These are phyloP conservation scores for Fusarium scirpi DNA, from an alignment of 2,329 filamentous ascomycete genomes.

Conservation along the genomic window DNA sequence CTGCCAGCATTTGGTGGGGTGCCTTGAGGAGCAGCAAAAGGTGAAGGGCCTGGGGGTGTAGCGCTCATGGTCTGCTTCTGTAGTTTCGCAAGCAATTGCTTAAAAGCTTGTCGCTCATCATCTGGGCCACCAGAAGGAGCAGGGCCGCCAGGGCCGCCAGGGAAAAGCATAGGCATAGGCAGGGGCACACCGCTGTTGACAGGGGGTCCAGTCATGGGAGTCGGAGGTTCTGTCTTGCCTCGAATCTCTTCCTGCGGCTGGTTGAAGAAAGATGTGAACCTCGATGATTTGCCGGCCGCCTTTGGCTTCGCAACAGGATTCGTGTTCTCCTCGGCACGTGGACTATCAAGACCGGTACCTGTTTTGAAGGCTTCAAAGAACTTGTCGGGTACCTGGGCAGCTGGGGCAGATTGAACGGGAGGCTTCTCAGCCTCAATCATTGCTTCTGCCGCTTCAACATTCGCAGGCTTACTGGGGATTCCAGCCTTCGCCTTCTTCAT, in stretches of 20 bases:
- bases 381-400: conserved; percentile 79
- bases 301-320: conserved; percentile 65
- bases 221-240: conserved; percentile 62
- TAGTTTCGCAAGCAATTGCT: conserved; percentile 84
- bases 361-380: conserved; percentile 75
- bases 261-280: conserved; percentile 85
- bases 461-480: conserved; percentile 51
- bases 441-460: conserved; percentile 52
- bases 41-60: conserved; percentile 59
- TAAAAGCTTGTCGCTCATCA: conserved; percentile 87
- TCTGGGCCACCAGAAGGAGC: conserved; percentile 59
- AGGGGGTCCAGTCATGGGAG: conserved; percentile 53
- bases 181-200: conserved; percentile 28
- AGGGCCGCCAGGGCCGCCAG: conserved; percentile 45
- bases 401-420: conserved; percentile 69
- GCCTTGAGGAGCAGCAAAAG: conserved; percentile 57
- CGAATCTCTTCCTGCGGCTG: conserved; percentile 63
- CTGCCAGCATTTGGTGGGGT: conserved; percentile 46
- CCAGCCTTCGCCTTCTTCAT: conserved; percentile 78
- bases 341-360: conserved; percentile 58
- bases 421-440: conserved; percentile 62
- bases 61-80: conserved; percentile 67
- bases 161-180: conserved; percentile 35
- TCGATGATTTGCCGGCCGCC: conserved; percentile 74
- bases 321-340: conserved; percentile 63